Percentiles rank a stretch among this genome's conserved stretches.
phyloP scores from a whole-genome alignment of 306 rosid species.

The Lithocarpus polystachyus region DNA sequence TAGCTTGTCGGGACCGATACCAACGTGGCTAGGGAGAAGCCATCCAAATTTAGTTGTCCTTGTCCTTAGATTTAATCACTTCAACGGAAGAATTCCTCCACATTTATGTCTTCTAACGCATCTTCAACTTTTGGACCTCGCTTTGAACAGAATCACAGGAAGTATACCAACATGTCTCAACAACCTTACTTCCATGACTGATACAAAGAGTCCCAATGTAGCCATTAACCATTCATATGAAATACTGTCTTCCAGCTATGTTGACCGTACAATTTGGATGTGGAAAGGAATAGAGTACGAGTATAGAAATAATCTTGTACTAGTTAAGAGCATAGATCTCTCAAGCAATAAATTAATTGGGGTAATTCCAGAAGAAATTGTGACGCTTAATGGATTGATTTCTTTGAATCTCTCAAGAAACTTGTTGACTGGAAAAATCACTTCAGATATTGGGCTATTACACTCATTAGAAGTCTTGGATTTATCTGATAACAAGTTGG shows the following conservation, averaged over 20 bases:
- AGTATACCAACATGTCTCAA: not conserved
- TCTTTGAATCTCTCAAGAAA: constrained; percentile 20
- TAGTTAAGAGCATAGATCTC: constrained; percentile 3
- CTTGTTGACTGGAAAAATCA: not conserved
- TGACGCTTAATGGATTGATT: constrained; percentile 4
- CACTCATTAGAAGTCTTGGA: constrained; percentile 6
- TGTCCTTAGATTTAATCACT: not conserved
- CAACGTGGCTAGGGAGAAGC: constrained; percentile 4
- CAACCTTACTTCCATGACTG: not conserved
- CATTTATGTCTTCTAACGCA: not conserved
- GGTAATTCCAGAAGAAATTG: constrained; percentile 2
- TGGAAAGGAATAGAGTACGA: not conserved
- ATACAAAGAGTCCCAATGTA: too few relatives aligned
- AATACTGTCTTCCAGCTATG: not conserved
- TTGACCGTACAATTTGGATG: not conserved
- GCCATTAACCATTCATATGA: not conserved
- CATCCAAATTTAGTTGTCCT: not conserved
- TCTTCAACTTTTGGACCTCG: constrained; percentile 1
- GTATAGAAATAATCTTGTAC: not conserved
- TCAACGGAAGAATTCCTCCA: not conserved
- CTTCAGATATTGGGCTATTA: not conserved
- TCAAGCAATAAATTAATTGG: not conserved
- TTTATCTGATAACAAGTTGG: not conserved
- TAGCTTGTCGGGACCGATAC: not conserved
- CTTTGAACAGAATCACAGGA: not conserved